Evolutionary conservation across 129 eudicot species (phyloP).

Genomic region (Flaveria ramosissima): DNA sequence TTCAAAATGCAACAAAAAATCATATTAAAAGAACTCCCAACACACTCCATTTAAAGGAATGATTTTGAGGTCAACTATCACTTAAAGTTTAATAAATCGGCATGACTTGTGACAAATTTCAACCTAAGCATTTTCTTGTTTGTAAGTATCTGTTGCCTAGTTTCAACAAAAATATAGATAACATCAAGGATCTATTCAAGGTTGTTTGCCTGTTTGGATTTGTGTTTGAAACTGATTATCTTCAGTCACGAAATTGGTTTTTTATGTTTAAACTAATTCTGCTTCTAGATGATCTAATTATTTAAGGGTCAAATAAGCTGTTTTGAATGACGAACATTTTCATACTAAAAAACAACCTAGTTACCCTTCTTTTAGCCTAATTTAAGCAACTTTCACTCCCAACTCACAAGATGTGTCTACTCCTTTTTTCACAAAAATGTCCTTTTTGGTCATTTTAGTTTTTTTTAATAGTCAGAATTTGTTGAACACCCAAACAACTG

Average conservation of each 20-base stretch:
- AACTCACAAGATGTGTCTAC: background rate
- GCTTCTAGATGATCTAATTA: background rate
- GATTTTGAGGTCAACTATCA: slow-evolving; percentile 24
- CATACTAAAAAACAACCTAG: background rate
- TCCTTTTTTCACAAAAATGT: slow-evolving; percentile 7
- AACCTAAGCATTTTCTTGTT: slow-evolving; percentile 9
- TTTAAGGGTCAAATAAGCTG: background rate
- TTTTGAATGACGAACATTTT: background rate
- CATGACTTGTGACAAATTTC: slow-evolving; percentile 11
- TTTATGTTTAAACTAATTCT: background rate
- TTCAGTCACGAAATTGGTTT: background rate
- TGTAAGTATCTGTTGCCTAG: background rate
- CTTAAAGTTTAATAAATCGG: background rate
- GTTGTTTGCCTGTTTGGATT: background rate
- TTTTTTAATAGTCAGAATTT: background rate
- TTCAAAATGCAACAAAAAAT: slow-evolving; percentile 20
- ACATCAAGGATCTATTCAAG: background rate
- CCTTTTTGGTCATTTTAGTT: background rate
- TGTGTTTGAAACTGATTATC: background rate
- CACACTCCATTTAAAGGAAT: slow-evolving; percentile 9
- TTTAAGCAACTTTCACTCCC: background rate
- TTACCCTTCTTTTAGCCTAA: background rate
- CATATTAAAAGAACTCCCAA: background rate
- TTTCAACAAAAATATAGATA: background rate
- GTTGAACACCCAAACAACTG: background rate